phyloP scores from a whole-genome alignment of 148 eudicot genomes.

The Dianthus caryophyllus region DNA sequence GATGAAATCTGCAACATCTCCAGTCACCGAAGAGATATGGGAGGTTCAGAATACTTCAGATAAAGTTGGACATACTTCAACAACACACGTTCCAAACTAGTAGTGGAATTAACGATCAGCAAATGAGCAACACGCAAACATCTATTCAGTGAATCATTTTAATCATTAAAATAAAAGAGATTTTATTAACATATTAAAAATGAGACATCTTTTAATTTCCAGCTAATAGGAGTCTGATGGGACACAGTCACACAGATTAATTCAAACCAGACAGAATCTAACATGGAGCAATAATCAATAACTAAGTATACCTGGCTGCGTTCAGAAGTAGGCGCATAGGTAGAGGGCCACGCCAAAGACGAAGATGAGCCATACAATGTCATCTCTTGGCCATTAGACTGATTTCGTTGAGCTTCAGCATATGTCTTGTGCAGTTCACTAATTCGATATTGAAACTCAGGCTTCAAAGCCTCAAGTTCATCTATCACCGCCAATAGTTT shows the following conservation, averaged over 20 bases:
- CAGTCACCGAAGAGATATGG: neutral
- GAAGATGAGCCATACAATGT: constrained; percentile 38
- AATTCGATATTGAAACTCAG: constrained; percentile 52
- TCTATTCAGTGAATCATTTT: neutral
- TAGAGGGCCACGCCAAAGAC: constrained; percentile 35
- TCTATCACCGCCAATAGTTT: constrained; percentile 57
- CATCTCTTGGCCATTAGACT: constrained; percentile 32
- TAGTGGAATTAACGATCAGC: neutral
- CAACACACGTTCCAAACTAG: neutral
- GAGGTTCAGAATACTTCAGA: neutral
- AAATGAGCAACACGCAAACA: neutral
- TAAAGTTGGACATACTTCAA: neutral
- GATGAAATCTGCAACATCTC: neutral
- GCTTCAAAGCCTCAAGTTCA: constrained; percentile 85
- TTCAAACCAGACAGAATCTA: neutral
- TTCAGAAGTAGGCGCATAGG: constrained; percentile 32
- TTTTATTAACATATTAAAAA: neutral
- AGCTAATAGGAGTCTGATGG: neutral
- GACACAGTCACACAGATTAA: neutral
- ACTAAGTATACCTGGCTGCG: constrained; percentile 49
- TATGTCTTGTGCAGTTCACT: constrained; percentile 48
- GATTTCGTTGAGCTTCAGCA: constrained; percentile 30
- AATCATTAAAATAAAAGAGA: neutral
- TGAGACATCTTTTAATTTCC: neutral
- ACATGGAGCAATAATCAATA: neutral